Conservation (phyloP, 2,329 filamentous ascomycete genomes). For the Achaetomium macrosporum region DNA sequence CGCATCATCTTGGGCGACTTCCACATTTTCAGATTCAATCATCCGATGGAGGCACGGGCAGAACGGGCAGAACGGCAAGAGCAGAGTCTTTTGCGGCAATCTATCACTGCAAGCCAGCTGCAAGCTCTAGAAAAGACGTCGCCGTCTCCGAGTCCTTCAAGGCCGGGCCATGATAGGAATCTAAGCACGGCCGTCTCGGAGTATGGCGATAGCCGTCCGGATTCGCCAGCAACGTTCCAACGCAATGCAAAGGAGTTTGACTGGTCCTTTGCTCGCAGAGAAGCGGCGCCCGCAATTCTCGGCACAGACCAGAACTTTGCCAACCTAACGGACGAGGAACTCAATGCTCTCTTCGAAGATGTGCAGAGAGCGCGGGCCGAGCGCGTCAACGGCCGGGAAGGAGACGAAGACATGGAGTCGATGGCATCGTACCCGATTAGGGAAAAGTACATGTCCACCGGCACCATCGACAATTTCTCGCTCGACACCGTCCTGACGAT, state of each 20-base stretch:
- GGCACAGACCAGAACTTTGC: conserved; percentile 89
- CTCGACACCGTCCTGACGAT: conserved; percentile 91
- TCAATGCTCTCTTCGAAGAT: conserved; percentile 90
- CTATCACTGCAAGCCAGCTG: conserved; percentile 58
- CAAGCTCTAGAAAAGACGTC: conserved; percentile 50
- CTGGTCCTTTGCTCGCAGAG: conserved; percentile 87
- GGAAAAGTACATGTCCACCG: conserved; percentile 93
- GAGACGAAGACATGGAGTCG: conserved; percentile 86
- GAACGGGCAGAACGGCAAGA: conserved; percentile 77
- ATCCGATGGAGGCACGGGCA: conserved; percentile 89
- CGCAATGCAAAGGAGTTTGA: conserved; percentile 74
- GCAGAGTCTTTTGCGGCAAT: conserved; percentile 80
- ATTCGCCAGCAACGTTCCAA: conserved; percentile 66
- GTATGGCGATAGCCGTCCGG: conserved; percentile 67
- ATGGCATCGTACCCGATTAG: conserved; percentile 79
- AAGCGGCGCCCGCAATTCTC: conserved; percentile 86
- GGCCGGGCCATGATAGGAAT: conserved; percentile 68
- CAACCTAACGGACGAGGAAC: conserved; percentile 84
- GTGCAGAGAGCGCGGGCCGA: conserved; percentile 81
- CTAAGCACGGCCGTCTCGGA: conserved; percentile 76
- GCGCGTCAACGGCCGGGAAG: conserved; percentile 65
- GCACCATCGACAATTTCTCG: conserved; percentile 92
- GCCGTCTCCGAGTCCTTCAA: conserved; percentile 48
- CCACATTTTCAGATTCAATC: conserved; percentile 97
- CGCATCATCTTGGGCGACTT: conserved; percentile 96